Base-by-base conservation (phyloP, 768 basidiomycete genomes). In the Hericium rajendrae region DNA sequence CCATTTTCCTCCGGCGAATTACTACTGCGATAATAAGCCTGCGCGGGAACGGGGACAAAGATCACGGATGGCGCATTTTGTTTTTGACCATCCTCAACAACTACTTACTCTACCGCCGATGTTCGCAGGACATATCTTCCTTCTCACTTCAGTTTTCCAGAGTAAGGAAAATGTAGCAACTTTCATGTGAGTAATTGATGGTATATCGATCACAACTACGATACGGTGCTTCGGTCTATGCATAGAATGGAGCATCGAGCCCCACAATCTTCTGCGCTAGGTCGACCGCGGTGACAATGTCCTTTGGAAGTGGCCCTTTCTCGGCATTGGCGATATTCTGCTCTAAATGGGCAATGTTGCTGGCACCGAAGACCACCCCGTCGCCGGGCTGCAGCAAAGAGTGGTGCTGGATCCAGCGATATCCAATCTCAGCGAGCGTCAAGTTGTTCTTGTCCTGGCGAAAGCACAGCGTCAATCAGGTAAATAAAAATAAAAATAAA, bases 331-430 rank as follows among this genome's bases (percentile, higher is more conserved):
- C 65, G 51, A 74, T 70, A 58, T 80, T 79, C 58, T 73, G 68
- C 59, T 75, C 66, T 51, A 80, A 57, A 60, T 81, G 79, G 2
- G 61, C 67, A 3, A 66, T 69, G n/a, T 73, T 76, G 62, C 73
- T 75, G 5, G 78, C 78, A 2, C 78, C 80, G 4, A 80, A 62
- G 54, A 81, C 78, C 12, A 80, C 65, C 2, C 78, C 80, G 56
- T 80, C 79, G 37, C 59, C 52, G 1, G 69, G 68, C 37, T 62
- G 73, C 51, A 84, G 63, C 3, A 70, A 56, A 5, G 78, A 79
- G 59, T 85, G 83, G 58, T 84, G 76, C 53, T 82, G 78, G 53
- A 78, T 71, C 83, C 83, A 85, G n/a, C 83, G 73, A 51, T 83
- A 68, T 1, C 82, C 80, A 4, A 82, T 73, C 67, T 84, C 81